Conservation (phyloP, 73 alveolate species). For the Diophrys sp. region DNA sequence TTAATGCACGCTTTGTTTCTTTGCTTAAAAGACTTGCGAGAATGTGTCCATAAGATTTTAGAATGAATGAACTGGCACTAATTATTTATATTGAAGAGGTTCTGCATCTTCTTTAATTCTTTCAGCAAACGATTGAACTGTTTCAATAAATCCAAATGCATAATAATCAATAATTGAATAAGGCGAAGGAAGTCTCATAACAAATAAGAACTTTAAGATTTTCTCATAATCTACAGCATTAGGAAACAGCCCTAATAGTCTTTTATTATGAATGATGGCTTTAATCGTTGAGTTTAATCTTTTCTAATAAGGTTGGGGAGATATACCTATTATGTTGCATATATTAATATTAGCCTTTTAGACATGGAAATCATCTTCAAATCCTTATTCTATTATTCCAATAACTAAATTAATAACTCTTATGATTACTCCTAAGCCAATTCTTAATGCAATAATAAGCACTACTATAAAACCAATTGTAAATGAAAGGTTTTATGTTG, state of each 20-base stretch:
- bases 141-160: neutral
- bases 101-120: neutral
- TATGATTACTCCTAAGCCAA: neutral
- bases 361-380: neutral
- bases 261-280: too few species aligned
- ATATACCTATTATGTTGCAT: too few species aligned
- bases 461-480: neutral
- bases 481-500: neutral
- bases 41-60: too few species aligned
- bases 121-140: neutral
- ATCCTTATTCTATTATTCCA: neutral
- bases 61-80: neutral
- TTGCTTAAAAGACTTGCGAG: neutral
- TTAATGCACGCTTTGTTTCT: neutral
- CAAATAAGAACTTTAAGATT: neutral
- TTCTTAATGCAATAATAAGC: neutral
- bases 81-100: neutral
- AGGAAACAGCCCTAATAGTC: neutral
- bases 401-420: neutral
- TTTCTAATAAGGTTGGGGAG: too few species aligned
- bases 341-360: neutral
- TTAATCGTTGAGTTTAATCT: too few species aligned
- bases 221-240: neutral
- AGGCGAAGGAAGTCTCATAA: neutral
- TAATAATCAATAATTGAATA: neutral